phyloP scores from a whole-genome alignment of 257 asterid genomes.

The Mentha longifolia region DNA sequence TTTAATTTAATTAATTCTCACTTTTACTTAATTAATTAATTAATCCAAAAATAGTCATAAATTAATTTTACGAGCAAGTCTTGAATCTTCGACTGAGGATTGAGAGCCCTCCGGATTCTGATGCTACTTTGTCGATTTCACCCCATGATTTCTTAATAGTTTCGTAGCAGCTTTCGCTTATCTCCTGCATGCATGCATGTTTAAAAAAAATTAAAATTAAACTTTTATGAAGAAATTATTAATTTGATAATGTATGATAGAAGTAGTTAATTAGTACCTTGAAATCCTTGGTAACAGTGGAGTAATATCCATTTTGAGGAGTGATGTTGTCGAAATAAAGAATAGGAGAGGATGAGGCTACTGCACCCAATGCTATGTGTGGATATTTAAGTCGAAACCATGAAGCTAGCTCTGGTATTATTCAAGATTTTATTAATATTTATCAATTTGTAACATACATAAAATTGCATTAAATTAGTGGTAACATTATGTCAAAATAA shows the following conservation, averaged over 20 bases:
- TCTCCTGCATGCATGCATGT: too few relatives aligned
- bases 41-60: too few relatives aligned
- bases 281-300: constrained; percentile 56
- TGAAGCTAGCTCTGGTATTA: constrained; percentile 72
- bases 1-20: neutral
- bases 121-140: constrained; percentile 62
- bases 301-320: constrained; percentile 63
- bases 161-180: constrained; percentile 52
- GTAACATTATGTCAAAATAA: too few relatives aligned
- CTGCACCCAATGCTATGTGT: constrained; percentile 76
- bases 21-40: too few relatives aligned
- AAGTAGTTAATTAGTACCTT: too few relatives aligned
- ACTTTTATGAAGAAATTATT: too few relatives aligned
- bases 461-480: too few relatives aligned
- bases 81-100: constrained; percentile 53
- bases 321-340: constrained; percentile 71
- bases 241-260: too few relatives aligned
- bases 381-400: constrained; percentile 92
- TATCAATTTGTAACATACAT: too few relatives aligned
- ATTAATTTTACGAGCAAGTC: constrained; percentile 60
- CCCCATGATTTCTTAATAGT: constrained; percentile 69
- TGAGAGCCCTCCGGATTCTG: constrained; percentile 56
- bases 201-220: neutral
- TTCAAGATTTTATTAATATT: too few relatives aligned
- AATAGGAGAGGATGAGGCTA: constrained; percentile 86